Evolutionary conservation across 2,329 filamentous ascomycete genomes (phyloP), one percentile per base, ranked within the genome.

Genomic region (Tolypocladium guangdongense): DNA sequence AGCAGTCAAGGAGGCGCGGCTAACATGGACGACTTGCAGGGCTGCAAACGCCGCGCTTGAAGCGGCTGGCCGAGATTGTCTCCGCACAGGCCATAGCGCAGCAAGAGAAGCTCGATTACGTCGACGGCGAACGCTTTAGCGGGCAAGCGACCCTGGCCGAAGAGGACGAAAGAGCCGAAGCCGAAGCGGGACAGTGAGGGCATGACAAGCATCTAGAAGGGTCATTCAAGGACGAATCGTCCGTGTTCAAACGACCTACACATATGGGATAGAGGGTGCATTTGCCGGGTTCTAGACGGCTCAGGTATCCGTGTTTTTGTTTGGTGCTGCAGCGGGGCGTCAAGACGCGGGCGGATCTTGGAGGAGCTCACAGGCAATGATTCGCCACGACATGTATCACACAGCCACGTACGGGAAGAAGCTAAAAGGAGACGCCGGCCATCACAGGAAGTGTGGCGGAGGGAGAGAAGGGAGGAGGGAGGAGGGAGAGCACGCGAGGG

Each of bases 61-160:
- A 97, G 78, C 86, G 93, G 56, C 78, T 99, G 52, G 93, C 93
- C n/a, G 93, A 99, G 73, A 97, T 99, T 59, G 93, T 99, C 49
- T 95, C 90, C 38, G 88, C 90, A 35, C 93, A 99, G 72, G 93
- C 93, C 35, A 92, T 97, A 65, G 90, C 91, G 54, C 92, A 97
- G 70, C 90, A 95, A 72, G 90, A 95, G 72, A 92, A 89, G 74
- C 73, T 87, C 57, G 87, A 90, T 49, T 82, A 74, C 56, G 66
- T 65, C 20, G 67, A 71, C 24, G 70, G 66, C 18, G 71, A 71
- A 38, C 68, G 64, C 30, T 76, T 78, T 56, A 76, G 83, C 49
- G 68, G 68, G 38, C 75, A 78, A 49, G 74, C 76, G 35, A 74
- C 76, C 46, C 66, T 81, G 16, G 68, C 70, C 7, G 78, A 78